phyloP scores from a whole-genome alignment of 2,329 filamentous ascomycete species.

The Nemania sp. region DNA sequence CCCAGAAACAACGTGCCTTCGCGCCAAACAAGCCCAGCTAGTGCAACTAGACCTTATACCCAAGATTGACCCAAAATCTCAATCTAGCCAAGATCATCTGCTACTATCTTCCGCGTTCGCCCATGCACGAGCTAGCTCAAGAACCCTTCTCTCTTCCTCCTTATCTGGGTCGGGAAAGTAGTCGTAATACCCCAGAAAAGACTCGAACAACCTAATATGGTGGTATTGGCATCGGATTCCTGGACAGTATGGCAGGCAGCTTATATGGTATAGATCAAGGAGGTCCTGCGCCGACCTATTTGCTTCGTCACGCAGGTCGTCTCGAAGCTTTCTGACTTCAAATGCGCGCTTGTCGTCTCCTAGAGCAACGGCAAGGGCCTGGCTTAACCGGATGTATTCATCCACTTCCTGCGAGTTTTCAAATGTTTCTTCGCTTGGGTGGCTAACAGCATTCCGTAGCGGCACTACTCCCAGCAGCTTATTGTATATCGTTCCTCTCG shows the following conservation, averaged over 20 bases:
- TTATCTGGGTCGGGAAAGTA: not conserved
- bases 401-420: fast-evolving
- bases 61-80: too few relatives aligned
- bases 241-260: not conserved
- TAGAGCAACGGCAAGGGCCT: not conserved
- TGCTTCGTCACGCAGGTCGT: not conserved
- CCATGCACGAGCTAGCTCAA: too few relatives aligned
- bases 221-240: not conserved
- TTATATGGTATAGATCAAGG: not conserved
- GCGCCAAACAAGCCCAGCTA: too few relatives aligned
- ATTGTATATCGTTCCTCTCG: fast-evolving
- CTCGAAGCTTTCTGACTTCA: not conserved
- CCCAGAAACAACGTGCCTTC: too few relatives aligned
- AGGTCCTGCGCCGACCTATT: not conserved
- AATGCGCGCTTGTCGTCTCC: constrained; percentile 2
- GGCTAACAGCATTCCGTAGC: constrained; percentile 14
- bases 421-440: not conserved
- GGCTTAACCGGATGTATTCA: not conserved
- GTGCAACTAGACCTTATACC: too few relatives aligned
- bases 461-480: not conserved
- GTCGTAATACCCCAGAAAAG: too few relatives aligned
- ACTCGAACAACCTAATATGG: not conserved
- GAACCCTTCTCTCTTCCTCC: too few relatives aligned
- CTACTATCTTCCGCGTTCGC: too few relatives aligned
- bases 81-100: too few relatives aligned